These are phyloP conservation scores for Digitaria exilis DNA, from an alignment of 202 grass and related monocot genomes.

Conservation along the genomic window DNA sequence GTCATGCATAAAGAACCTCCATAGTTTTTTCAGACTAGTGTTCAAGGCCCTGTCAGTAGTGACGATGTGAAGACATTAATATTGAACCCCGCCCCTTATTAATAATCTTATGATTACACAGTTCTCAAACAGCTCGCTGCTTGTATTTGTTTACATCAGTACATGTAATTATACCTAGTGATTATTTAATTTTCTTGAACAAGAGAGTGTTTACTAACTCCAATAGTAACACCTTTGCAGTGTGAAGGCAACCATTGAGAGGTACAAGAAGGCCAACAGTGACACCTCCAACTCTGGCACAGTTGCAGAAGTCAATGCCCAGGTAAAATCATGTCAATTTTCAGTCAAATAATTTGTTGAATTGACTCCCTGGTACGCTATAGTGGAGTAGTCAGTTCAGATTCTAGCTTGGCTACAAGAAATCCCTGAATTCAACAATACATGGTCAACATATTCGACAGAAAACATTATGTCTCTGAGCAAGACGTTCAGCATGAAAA, in stretches of 20 bases:
- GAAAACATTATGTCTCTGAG: too few relatives aligned
- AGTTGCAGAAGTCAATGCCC: constrained; percentile 71
- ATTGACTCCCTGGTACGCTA: too few relatives aligned
- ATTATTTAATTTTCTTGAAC: neutral
- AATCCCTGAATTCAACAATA: constrained; percentile 5
- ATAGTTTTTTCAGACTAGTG: constrained; percentile 3
- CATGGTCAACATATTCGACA: too few relatives aligned
- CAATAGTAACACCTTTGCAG: constrained; percentile 49
- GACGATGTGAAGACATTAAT: neutral
- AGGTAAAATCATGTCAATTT: constrained; percentile 69
- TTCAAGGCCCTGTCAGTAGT: neutral
- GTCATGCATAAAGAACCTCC: neutral
- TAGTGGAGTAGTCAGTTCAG: constrained; percentile 1
- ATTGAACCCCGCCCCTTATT: neutral
- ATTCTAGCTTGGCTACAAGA: too few relatives aligned
- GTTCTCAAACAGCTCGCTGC: constrained; percentile 1
- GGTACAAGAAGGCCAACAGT: constrained; percentile 89
- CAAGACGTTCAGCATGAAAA: constrained; percentile 26
- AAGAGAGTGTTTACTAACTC: neutral
- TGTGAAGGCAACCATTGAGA: constrained; percentile 90
- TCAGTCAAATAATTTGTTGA: constrained; percentile 18
- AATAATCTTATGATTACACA: neutral
- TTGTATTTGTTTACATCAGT: neutral
- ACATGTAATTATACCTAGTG: constrained; percentile 13
- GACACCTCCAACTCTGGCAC: constrained; percentile 63